phyloP scores from a whole-genome alignment of 495 filamentous ascomycete genomes.

The Penicillium soppii region DNA sequence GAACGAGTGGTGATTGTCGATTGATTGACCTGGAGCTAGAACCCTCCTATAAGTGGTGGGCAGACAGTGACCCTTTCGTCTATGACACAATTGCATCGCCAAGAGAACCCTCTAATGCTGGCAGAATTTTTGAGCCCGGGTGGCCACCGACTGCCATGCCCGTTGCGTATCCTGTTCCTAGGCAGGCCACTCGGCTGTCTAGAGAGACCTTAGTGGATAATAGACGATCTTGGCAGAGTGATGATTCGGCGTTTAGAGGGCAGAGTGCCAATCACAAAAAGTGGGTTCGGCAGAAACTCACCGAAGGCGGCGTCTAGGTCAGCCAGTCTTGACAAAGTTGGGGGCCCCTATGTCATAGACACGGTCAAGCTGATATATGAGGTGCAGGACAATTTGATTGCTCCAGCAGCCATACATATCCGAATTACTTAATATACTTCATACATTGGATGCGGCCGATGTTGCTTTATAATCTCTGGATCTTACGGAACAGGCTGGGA shows the following conservation, averaged over 20 bases:
- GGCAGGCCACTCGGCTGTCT: background rate
- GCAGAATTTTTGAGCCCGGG: background rate
- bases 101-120: background rate
- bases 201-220: background rate
- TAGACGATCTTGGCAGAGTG: conserved; percentile 1
- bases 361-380: no score
- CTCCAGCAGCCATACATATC: no score
- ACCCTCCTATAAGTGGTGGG: conserved; percentile 1
- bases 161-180: background rate
- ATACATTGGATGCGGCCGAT: no score
- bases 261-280: conserved; percentile 2
- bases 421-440: no score
- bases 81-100: background rate
- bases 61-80: background rate
- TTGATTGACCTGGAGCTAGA: conserved; percentile 6
- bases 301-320: background rate
- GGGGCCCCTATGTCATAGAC: no score
- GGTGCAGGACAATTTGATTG: no score
- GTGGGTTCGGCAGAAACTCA: conserved; percentile 6
- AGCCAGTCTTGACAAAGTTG: no score
- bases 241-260: background rate
- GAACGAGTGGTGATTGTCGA: conserved; percentile 2
- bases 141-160: background rate
- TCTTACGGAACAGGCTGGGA: no score
- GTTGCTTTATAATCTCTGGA: no score